phyloP scores from a whole-genome alignment of 371 early-diverging fungal genomes.

The Actinomortierella ambigua region DNA sequence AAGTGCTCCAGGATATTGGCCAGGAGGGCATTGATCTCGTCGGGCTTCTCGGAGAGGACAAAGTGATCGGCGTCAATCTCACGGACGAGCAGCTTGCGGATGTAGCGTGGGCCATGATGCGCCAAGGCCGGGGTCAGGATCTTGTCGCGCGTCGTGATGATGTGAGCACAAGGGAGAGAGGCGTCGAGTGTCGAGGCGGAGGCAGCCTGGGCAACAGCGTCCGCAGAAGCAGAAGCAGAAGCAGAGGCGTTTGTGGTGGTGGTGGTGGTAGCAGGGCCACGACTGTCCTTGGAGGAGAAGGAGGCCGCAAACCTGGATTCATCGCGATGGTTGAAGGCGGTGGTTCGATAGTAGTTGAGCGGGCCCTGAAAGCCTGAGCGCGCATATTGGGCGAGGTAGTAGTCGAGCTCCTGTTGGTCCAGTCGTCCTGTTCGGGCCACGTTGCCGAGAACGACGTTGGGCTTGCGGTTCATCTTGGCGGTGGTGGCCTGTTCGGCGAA shows the following conservation, averaged over 20 bases:
- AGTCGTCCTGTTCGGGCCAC: no score
- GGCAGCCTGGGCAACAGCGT: no score
- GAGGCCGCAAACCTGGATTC: no score
- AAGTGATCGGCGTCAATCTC: slow-evolving; percentile 17
- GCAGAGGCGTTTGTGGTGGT: no score
- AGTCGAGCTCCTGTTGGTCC: slow-evolving; percentile 29
- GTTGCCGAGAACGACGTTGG: no score
- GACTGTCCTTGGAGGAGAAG: no score
- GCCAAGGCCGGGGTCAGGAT: slow-evolving; percentile 19
- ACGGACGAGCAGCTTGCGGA: slow-evolving; percentile 16
- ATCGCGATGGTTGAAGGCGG: no score
- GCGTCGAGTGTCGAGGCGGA: no score
- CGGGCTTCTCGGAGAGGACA: slow-evolving; percentile 24
- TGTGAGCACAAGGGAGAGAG: slow-evolving; percentile 23
- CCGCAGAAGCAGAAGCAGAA: no score
- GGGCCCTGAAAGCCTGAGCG: slow-evolving; percentile 26
- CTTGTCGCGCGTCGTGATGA: slow-evolving; percentile 15
- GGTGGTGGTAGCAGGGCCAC: no score
- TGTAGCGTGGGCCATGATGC: slow-evolving; percentile 2
- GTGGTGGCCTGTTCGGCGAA: slow-evolving; percentile 27
- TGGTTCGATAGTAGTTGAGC: slow-evolving; percentile 42
- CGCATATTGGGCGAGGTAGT: slow-evolving; percentile 13
- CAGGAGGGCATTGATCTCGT: slow-evolving; percentile 16
- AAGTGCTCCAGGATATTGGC: slow-evolving; percentile 23
- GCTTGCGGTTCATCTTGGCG: slow-evolving; percentile 10